A percentile compares a stretch with the other conserved stretches of the same genome.
phyloP scores from a whole-genome alignment of 1,284 basidiomycete genomes.

The Cryptococcus deneoformans region DNA sequence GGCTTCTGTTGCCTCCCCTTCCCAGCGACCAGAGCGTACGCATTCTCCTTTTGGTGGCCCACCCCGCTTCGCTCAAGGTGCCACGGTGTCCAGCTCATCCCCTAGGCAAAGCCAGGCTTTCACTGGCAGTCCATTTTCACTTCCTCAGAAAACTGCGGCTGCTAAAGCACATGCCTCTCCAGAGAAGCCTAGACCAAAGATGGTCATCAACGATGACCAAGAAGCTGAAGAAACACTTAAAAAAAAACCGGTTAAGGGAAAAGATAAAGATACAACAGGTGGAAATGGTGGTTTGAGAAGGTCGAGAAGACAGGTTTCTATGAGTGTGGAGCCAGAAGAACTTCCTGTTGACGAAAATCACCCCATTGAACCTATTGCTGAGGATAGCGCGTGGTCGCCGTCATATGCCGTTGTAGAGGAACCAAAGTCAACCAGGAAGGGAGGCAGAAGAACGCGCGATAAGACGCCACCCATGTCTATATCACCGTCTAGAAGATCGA shows the following conservation, averaged over 20 bases:
- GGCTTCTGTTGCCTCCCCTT: constrained; percentile 9
- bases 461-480: background rate
- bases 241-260: constrained; percentile 1
- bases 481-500: background rate
- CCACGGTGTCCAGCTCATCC: constrained; percentile 4
- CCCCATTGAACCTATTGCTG: constrained; percentile 3
- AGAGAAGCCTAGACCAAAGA: constrained; percentile 13
- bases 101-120: constrained; percentile 20
- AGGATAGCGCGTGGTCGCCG: constrained; percentile 4
- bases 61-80: constrained; percentile 33
- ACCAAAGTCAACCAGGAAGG: background rate
- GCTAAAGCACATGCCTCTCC: background rate
- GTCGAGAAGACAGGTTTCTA: constrained; percentile 1
- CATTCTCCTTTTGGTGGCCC: constrained; percentile 40
- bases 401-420: background rate
- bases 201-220: constrained; percentile 30
- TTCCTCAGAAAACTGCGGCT: constrained; percentile 14
- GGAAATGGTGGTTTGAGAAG: background rate
- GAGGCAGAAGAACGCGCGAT: background rate
- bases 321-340: constrained; percentile 2
- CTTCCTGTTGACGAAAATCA: constrained; percentile 5
- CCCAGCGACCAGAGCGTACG: background rate
- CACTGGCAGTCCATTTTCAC: constrained; percentile 29
- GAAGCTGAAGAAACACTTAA: constrained; percentile 1
- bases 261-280: background rate